These are phyloP conservation scores for Leccinum uliginosum DNA, from an alignment of 768 basidiomycete species.

Conservation along the genomic window DNA sequence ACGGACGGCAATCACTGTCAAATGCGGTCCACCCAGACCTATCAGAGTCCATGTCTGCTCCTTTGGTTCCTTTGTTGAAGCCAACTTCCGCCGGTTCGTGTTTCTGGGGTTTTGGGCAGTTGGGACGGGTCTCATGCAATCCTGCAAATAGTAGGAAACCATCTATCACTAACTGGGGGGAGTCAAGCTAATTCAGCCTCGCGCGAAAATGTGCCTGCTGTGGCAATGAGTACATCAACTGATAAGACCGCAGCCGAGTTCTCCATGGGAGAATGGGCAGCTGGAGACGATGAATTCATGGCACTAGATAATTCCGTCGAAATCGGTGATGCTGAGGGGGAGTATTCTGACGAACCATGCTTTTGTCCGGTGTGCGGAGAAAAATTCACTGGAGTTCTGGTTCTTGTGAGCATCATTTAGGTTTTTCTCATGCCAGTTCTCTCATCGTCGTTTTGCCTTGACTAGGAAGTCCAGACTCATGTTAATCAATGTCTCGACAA, in stretches of 20 bases:
- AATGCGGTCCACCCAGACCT: neutral
- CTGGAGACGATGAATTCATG: slow-evolving; percentile 66
- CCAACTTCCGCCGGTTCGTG: slow-evolving; percentile 11
- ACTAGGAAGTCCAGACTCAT: slow-evolving; percentile 48
- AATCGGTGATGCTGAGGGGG: slow-evolving; percentile 24
- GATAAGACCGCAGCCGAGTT: slow-evolving; percentile 8
- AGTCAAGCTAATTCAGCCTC: neutral
- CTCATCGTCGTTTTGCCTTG: slow-evolving; percentile 4
- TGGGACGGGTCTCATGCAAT: neutral
- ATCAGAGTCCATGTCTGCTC: slow-evolving; percentile 15
- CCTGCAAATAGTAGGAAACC: slow-evolving; percentile 1
- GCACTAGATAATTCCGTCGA: slow-evolving; percentile 23
- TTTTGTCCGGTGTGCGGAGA: slow-evolving; percentile 27
- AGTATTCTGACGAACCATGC: neutral
- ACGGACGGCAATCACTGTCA: neutral
- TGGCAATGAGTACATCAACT: neutral
- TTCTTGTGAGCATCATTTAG: slow-evolving; percentile 28
- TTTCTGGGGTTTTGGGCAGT: neutral
- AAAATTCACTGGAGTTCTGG: slow-evolving; percentile 5
- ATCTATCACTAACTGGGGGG: neutral
- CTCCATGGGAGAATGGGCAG: slow-evolving; percentile 57
- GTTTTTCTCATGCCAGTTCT: slow-evolving; percentile 1
- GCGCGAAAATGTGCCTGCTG: neutral
- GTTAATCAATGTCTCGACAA: slow-evolving; percentile 55
- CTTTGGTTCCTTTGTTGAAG: slow-evolving; percentile 15